phyloP scores from a whole-genome alignment of 495 filamentous ascomycete species.

The Xylaria flabelliformis region DNA sequence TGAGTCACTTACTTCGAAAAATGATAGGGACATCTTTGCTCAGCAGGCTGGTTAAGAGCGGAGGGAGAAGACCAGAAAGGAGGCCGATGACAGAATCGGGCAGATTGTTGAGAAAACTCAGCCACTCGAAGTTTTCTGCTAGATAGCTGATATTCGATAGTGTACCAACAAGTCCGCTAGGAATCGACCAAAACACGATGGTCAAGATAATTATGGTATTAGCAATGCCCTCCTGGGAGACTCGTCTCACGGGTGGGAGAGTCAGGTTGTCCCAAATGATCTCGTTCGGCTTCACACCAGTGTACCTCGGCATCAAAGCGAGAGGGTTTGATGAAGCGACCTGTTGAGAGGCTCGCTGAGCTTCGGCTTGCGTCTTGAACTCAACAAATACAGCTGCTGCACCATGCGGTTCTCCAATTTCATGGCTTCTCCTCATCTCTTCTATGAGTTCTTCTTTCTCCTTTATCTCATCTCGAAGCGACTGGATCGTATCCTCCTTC shows the following conservation, averaged over 20 bases:
- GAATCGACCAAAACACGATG: conserved; percentile 91
- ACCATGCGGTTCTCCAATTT: conserved; percentile 62
- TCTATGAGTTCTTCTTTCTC: conserved; percentile 77
- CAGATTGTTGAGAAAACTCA: conserved; percentile 71
- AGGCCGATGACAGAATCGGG: conserved; percentile 71
- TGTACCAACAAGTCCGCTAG: conserved; percentile 76
- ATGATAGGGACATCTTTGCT: conserved; percentile 82
- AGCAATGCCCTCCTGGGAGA: conserved; percentile 70
- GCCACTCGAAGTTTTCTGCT: conserved; percentile 63
- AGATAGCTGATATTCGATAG: conserved; percentile 81
- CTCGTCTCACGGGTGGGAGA: conserved; percentile 80
- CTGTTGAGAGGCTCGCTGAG: conserved; percentile 82
- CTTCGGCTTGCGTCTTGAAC: conserved; percentile 75
- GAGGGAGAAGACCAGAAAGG: conserved; percentile 79
- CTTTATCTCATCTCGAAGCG: conserved; percentile 77
- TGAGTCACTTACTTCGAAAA: conserved; percentile 64
- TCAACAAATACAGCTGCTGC: conserved; percentile 73
- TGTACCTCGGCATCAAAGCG: conserved; percentile 85
- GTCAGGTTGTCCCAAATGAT: conserved; percentile 84
- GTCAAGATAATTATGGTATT: conserved; percentile 68
- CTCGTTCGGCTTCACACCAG: conserved; percentile 77
- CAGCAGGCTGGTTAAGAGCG: conserved; percentile 73
- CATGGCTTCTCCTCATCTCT: conserved; percentile 66
- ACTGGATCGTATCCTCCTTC: conserved; percentile 85
- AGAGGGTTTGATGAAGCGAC: conserved; percentile 79